Base-by-base conservation (phyloP, 2,329 filamentous ascomycete genomes). In the Cytospora mali region DNA sequence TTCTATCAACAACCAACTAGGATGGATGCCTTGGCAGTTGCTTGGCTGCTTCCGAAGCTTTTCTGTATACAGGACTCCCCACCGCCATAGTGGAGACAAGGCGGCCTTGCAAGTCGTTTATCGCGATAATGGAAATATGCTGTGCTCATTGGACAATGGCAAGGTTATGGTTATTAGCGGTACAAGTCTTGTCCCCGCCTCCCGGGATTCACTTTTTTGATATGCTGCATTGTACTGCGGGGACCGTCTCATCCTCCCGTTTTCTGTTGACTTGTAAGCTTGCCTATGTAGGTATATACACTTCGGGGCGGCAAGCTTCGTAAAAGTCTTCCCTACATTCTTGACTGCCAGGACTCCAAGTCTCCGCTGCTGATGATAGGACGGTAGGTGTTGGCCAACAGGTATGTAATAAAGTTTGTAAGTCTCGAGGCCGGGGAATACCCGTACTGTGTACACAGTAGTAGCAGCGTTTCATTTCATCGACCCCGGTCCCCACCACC, bases 91-190 rank as follows among this genome's bases (percentile, higher is more conserved):
- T 59, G 56, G 56, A 49, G 35, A 29, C 48, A 18, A 59, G 25
- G 23, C 29, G 28, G 33, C 33, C 57, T 21, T 35, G 10, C 27
- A 4, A 18, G 28, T 13, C 28, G 25, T 39, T 53, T 59, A 60
- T 60, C 57, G 21, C 21, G 50, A 60, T 60, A 42, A 28, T 4
- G 28, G 7, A 31, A 14, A 48, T 25, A 4, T 13, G n/a, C 49
- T 54, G 35, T 23, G 21, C 35, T 21, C 35, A 60, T 60, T 60
- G 57, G 57, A 28, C 57, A 60, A 60, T 60, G 57, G 57, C 50
- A 53, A n/a, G n/a, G n/a, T n/a, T n/a, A n/a, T n/a, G n/a, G n/a
- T n/a, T n/a, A n/a, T n/a, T n/a, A n/a, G n/a, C n/a, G n/a, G n/a
- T n/a, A n/a, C n/a, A n/a, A n/a, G n/a, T n/a, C n/a, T n/a, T n/a